Evolutionary conservation across 306 rosid genomes (phyloP), one percentile per base, ranked within the genome.

Genomic region (Ochetophila trinervis): DNA sequence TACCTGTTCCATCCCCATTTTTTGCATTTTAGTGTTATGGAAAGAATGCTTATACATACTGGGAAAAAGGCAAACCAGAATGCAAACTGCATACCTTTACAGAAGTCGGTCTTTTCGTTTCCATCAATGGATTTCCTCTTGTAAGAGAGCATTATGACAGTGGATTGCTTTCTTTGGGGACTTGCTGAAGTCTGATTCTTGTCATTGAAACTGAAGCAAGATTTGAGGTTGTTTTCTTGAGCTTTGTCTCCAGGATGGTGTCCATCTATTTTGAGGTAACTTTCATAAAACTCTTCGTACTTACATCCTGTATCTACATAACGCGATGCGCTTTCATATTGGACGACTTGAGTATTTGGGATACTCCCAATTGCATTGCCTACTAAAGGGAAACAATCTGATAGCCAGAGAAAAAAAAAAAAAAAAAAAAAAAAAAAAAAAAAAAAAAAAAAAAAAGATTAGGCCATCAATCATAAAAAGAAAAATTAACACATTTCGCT

Each of bases 241-340:
- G 80, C 66, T 68, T 70, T 82, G 74, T 87, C 89, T 23, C 70
- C 83, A 2, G 81, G 57, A 48, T 65, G 61, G 59, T 67, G 66
- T 49, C 89, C 96, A 67, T 86, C 91, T 11, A 88, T 78, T 74
- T 86, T 83, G 60, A 85, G 74, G 70, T 82, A 85, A 49, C 95
- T 91, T 69, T 85, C 95, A 70, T 87, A 91, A 72, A 74, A 81
- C 47, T 60, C 97, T 70, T 91, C 95, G 67, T 81, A 83, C 56
- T 74, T 74, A 49, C 75, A 30, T 54, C 83, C 87, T 60, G 79
- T 77, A 22, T 91, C 95, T 57, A 87, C 78, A 73, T 77, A 63
- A 76, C 96, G 74, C 27, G 95, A 85, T 44, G 84, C 80, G 51
- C 72, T 86, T 80, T 89, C 95, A 70, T 85, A 89, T 69, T 91